Base-by-base conservation (phyloP, 305 asterid species). In the Solanum hybrid region DNA sequence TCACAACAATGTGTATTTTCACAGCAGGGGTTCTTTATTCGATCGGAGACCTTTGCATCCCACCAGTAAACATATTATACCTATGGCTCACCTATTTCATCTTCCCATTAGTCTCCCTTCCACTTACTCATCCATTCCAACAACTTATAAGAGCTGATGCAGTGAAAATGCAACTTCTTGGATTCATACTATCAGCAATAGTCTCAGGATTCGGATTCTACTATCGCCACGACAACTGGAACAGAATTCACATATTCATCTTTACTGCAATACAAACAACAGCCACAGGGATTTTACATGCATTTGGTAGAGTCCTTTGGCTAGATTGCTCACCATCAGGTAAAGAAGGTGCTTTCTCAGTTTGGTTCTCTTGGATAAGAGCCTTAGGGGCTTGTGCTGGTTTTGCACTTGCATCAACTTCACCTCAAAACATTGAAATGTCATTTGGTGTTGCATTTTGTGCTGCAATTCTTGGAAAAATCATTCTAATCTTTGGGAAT, bases 131-230 rank as follows among this genome's bases (percentile, higher is more conserved):
- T 88, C 98, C 95, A 6, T 85, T 96, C 90, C 98, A 95, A 94
- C 94, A 91, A 78, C 24, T 92, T 32, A 91, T 94, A 91, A 95
- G 91, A 51, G 91, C 94, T 4, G 98, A 96, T 81, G 98, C 98
- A 0, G 96, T 94, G 91, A 97, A 97, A 94, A 94, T 97, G 98
- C 99, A 97, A 92, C 96, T 97, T 89, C 91, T 97, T 19, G 99
- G 98, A 4, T 92, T 97, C 90, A 87, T 94, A 40, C 90, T 97
- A 7, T 92, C 98, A 14, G 90, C 92, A 37, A 15, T 95, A 24
- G 94, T 97, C 5, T 93, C 98, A 26, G 98, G 98, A 14, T 96
- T 94, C 17, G 99, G 98, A 38, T 95, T 95, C 92, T 96, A 97
- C 51, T 96, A 92, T 34, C 92, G 92, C 71, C 88, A 90, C 26